Evolutionary conservation across 805 yeast genomes (phyloP).

Genomic region (Metschnikowia arizonensis): DNA sequence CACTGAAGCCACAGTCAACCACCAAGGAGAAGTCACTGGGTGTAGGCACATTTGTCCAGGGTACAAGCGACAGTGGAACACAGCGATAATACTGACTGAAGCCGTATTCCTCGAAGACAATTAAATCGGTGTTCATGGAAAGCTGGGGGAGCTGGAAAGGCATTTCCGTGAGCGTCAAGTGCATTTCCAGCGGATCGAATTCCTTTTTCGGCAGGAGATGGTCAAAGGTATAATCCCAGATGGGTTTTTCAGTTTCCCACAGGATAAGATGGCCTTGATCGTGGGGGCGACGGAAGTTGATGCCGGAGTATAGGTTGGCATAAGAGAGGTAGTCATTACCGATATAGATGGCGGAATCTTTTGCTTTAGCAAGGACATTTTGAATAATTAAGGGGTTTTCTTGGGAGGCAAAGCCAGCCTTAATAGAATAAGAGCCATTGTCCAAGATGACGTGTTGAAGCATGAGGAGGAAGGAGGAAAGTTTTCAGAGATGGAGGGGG

Average conservation of each 20-base stretch:
- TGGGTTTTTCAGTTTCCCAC: conserved; percentile 84
- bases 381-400: conserved; percentile 48
- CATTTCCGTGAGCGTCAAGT: conserved; percentile 71
- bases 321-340: conserved; percentile 62
- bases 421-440: conserved; percentile 84
- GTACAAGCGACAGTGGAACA: conserved; percentile 56
- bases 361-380: conserved; percentile 70
- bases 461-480: background rate
- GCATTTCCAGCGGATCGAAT: conserved; percentile 45
- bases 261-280: conserved; percentile 86
- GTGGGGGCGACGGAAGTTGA: conserved; percentile 72
- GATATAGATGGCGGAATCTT: conserved; percentile 66
- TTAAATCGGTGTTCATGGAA: conserved; percentile 82
- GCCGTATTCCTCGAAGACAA: conserved; percentile 90
- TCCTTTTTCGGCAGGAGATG: conserved; percentile 35
- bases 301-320: conserved; percentile 70
- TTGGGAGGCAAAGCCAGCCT: conserved; percentile 37
- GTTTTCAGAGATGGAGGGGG: too few relatives aligned
- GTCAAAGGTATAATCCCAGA: conserved; percentile 80
- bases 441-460: conserved; percentile 58
- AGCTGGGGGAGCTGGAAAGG: conserved; percentile 79
- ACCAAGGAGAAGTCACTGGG: conserved; percentile 65
- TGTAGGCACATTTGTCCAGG: conserved; percentile 42
- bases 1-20: conserved; percentile 82
- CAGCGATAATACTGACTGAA: conserved; percentile 67